Percentiles rank a stretch among this genome's conserved stretches.
These are phyloP conservation scores for Suhomyces choctaworum DNA, from an alignment of 1,139 yeast species.

Conservation along the genomic window DNA sequence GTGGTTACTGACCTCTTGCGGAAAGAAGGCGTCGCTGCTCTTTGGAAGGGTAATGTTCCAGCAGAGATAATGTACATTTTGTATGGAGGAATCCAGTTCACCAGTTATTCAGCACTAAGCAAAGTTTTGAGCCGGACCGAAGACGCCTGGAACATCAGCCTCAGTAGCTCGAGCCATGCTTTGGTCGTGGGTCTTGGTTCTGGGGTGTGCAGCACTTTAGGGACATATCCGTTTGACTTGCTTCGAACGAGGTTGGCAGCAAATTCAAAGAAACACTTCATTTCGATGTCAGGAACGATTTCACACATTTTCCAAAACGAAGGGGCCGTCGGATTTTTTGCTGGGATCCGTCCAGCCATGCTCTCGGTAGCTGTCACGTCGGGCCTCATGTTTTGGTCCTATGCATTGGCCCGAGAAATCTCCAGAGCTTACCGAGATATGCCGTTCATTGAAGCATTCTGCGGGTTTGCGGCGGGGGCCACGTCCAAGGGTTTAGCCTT, in stretches of 20 bases:
- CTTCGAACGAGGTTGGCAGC: conserved; percentile 82
- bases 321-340: conserved; percentile 59
- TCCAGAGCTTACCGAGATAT: conserved; percentile 27
- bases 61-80: conserved; percentile 83
- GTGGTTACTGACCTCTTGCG: conserved; percentile 28
- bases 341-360: conserved; percentile 65
- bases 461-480: conserved; percentile 79
- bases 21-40: conserved; percentile 46
- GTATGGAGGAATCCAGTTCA: conserved; percentile 85
- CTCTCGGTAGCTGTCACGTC: conserved; percentile 64
- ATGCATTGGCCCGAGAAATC: conserved; percentile 48
- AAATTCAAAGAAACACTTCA: conserved; percentile 42
- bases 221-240: conserved; percentile 87
- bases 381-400: conserved; percentile 69
- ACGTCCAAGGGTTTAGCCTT: conserved; percentile 72
- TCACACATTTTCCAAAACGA: conserved; percentile 44
- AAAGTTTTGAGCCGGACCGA: conserved; percentile 36
- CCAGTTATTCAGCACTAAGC: conserved; percentile 63
- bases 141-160: conserved; percentile 19
- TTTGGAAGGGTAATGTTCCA: conserved; percentile 96
- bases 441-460: conserved; percentile 58
- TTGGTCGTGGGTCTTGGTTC: conserved; percentile 73
- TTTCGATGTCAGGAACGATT: conserved; percentile 47
- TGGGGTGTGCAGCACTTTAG: conserved; percentile 69
- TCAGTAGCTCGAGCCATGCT: conserved; percentile 47